Percentiles rank a stretch among this genome's conserved stretches.
phyloP scores from a whole-genome alignment of 352 stramenopile genomes.

The Blastocystis hominis region DNA sequence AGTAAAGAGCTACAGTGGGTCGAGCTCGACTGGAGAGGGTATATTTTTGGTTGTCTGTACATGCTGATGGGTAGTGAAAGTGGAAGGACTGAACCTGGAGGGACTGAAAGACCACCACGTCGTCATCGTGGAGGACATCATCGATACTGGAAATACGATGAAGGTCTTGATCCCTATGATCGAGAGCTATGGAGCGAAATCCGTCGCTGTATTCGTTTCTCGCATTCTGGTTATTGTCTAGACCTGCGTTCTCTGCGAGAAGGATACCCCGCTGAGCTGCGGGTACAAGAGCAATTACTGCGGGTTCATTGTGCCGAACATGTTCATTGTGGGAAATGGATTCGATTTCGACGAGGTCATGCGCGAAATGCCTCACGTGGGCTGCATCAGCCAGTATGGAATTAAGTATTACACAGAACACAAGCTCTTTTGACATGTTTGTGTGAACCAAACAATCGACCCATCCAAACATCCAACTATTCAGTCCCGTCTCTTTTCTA shows the following conservation, averaged over 20 bases:
- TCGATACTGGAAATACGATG: constrained; percentile 89
- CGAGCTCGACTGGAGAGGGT: constrained; percentile 74
- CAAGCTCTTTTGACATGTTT: constrained; percentile 43
- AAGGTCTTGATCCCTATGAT: constrained; percentile 77
- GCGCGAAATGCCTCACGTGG: constrained; percentile 45
- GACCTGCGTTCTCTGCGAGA: constrained; percentile 73
- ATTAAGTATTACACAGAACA: constrained; percentile 54
- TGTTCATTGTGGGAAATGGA: constrained; percentile 71
- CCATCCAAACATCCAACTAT: neutral
- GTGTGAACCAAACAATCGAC: neutral
- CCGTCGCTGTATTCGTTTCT: constrained; percentile 69
- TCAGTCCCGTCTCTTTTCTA: neutral
- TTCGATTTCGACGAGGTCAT: constrained; percentile 54
- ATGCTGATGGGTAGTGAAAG: neutral
- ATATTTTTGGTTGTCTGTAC: neutral
- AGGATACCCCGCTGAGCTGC: constrained; percentile 76
- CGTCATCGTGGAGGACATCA: constrained; percentile 90
- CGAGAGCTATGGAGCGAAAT: constrained; percentile 70
- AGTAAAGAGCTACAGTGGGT: constrained; percentile 85
- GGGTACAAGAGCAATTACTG: constrained; percentile 84
- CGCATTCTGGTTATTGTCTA: neutral
- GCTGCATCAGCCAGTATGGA: constrained; percentile 37
- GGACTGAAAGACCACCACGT: constrained; percentile 65
- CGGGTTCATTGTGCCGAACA: constrained; percentile 86
- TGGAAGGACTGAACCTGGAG: constrained; percentile 19